Conservation (phyloP, 1,284 basidiomycete genomes). For the Ustilago nuda region DNA sequence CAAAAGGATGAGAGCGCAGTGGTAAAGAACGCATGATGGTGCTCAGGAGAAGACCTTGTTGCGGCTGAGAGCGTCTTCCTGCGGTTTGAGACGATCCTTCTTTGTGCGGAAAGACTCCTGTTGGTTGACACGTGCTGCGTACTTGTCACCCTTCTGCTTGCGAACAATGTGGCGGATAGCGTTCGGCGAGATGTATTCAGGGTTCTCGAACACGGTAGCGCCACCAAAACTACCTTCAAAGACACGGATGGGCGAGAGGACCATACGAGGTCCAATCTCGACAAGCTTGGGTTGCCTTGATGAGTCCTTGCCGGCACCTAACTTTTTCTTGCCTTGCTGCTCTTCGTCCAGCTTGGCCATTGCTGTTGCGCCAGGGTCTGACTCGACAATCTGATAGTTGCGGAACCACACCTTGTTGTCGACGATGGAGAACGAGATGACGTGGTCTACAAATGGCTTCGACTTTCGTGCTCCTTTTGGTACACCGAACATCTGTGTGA, state of each 20-base stretch:
- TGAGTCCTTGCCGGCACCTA: constrained; percentile 21
- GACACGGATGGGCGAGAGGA: constrained; percentile 95
- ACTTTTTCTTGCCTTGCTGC: constrained; percentile 65
- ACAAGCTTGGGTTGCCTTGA: constrained; percentile 62
- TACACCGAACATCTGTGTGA: constrained; percentile 95
- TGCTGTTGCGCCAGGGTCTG: constrained; percentile 72
- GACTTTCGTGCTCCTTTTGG: constrained; percentile 87
- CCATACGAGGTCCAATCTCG: constrained; percentile 92
- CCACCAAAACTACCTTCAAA: constrained; percentile 89
- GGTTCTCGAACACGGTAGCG: constrained; percentile 94
- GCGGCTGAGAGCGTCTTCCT: constrained; percentile 84
- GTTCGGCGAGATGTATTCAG: constrained; percentile 91
- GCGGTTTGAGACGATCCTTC: constrained; percentile 76
- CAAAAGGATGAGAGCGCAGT: background rate
- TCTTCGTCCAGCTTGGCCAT: constrained; percentile 72
- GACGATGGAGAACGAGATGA: constrained; percentile 93
- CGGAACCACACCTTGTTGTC: constrained; percentile 99
- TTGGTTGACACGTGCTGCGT: constrained; percentile 82
- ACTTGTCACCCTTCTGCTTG: constrained; percentile 81
- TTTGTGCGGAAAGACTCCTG: constrained; percentile 78
- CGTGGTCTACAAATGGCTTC: constrained; percentile 98
- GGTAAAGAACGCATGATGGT: background rate
- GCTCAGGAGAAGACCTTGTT: constrained; percentile 86
- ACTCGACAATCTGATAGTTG: constrained; percentile 85
- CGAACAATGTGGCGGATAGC: constrained; percentile 80